These are phyloP conservation scores for Fusarium sp. DNA, from an alignment of 2,329 filamentous ascomycete species.

Conservation along the genomic window DNA sequence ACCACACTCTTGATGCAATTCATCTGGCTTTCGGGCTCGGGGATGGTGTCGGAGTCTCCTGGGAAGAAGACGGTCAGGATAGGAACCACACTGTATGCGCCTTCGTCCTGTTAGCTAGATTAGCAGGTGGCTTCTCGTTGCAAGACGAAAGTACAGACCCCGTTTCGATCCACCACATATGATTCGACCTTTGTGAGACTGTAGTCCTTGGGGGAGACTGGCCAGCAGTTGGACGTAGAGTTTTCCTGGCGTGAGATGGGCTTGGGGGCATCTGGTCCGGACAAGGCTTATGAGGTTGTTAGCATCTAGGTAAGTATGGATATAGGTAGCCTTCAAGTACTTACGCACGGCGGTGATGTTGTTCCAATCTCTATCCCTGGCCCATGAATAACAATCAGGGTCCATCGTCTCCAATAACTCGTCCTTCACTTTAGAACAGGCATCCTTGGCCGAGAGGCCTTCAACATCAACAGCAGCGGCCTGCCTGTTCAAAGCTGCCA, in stretches of 20 bases:
- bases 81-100: not conserved
- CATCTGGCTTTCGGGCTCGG: slow-evolving; percentile 12
- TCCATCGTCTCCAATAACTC: slow-evolving; percentile 14
- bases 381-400: slow-evolving; percentile 10
- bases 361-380: not conserved
- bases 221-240: slow-evolving; percentile 24
- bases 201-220: slow-evolving; percentile 14
- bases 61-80: slow-evolving; percentile 28
- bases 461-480: not conserved
- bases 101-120: not conserved
- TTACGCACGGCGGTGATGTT: slow-evolving; percentile 7
- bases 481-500: slow-evolving; percentile 9
- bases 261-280: not conserved
- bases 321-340: not conserved
- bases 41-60: not conserved
- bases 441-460: not conserved
- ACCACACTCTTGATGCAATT: slow-evolving; percentile 21
- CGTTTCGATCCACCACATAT: not conserved
- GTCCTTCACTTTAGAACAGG: slow-evolving; percentile 5
- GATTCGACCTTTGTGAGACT: slow-evolving; percentile 10
- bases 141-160: not conserved
- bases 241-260: slow-evolving; percentile 17
- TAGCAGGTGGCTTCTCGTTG: not conserved
- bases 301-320: not conserved
- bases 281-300: slow-evolving; percentile 4